Percentiles rank a stretch among this genome's conserved stretches.
Conservation (phyloP, 768 basidiomycete genomes). For the Infundibulicybe gibba region DNA sequence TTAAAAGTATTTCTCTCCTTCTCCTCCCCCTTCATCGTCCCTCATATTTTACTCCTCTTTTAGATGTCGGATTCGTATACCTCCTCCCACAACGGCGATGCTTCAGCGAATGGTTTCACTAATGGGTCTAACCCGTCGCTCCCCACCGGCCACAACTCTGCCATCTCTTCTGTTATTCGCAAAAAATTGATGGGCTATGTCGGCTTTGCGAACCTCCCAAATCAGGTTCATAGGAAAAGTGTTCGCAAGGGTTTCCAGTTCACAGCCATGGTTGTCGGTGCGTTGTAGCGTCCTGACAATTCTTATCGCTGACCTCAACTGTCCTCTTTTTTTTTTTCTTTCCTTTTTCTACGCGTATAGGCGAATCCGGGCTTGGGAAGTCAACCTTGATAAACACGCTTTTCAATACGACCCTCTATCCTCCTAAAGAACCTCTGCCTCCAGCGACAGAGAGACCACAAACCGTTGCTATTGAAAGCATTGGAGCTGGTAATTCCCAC, state of each 20-base stretch:
- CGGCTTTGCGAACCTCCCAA: slow-evolving; percentile 96
- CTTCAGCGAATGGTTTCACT: slow-evolving; percentile 51
- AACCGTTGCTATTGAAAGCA: slow-evolving; percentile 98
- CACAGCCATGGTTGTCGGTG: slow-evolving; percentile 98
- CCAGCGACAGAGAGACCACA: slow-evolving; percentile 86
- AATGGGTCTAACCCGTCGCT: slow-evolving; percentile 68
- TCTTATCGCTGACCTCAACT: slow-evolving; percentile 1
- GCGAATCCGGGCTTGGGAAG: slow-evolving; percentile 98
- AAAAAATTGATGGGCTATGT: slow-evolving; percentile 96
- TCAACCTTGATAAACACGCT: slow-evolving; percentile 98
- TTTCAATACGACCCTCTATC: slow-evolving; percentile 95
- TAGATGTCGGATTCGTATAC: slow-evolving; percentile 77
- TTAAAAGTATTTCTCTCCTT: slow-evolving; percentile 46
- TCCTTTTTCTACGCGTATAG: slow-evolving; percentile 37
- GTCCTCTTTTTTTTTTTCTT: slow-evolving; percentile 13
- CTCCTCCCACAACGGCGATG: slow-evolving; percentile 64
- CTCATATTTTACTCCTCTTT: slow-evolving; percentile 22
- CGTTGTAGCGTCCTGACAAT: slow-evolving; percentile 29
- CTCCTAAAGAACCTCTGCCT: slow-evolving; percentile 77
- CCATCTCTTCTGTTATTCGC: slow-evolving; percentile 53
- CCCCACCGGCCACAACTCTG: slow-evolving; percentile 28
- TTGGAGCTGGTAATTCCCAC: slow-evolving; percentile 80
- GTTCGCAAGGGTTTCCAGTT: slow-evolving; percentile 99
- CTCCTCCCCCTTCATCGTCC: slow-evolving; percentile 20
- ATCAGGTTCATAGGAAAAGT: slow-evolving; percentile 99